Percentiles rank a stretch among this genome's conserved stretches.
Evolutionary conservation across 805 yeast genomes (phyloP).

Genomic region (Torulaspora franciscae): DNA sequence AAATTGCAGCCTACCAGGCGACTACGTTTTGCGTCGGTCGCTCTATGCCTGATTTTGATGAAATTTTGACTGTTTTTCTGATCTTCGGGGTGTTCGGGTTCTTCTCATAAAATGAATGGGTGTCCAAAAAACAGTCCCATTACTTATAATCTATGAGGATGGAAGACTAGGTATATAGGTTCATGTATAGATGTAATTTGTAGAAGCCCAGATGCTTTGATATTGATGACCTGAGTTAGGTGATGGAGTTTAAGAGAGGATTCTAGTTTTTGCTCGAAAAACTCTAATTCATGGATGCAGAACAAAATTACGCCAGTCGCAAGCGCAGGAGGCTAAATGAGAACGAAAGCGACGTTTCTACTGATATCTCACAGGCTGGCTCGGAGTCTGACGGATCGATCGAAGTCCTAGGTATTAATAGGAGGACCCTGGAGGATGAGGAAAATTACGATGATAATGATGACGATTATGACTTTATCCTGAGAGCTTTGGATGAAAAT

Average conservation of each 20-base stretch:
- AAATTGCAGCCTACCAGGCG: not conserved
- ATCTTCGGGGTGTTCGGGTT: not conserved
- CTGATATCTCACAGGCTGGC: constrained; percentile 1
- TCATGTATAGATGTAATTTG: too few relatives aligned
- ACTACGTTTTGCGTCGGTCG: not conserved
- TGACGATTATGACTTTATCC: constrained; percentile 14
- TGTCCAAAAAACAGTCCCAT: too few relatives aligned
- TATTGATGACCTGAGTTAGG: too few relatives aligned
- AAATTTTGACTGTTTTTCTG: not conserved
- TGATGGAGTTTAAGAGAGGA: too few relatives aligned
- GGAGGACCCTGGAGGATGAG: not conserved
- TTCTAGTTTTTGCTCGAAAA: too few relatives aligned
- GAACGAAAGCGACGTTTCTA: constrained; percentile 3
- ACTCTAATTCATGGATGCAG: not conserved
- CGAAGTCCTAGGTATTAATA: constrained; percentile 14
- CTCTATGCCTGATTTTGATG: not conserved
- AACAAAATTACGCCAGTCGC: constrained; percentile 6
- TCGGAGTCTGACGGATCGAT: constrained; percentile 21
- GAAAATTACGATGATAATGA: constrained; percentile 4
- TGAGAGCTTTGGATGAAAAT: constrained; percentile 11
- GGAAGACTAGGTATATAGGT: too few relatives aligned
- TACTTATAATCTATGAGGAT: too few relatives aligned
- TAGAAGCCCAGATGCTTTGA: too few relatives aligned
- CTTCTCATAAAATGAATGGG: not conserved
- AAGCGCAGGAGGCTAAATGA: constrained; percentile 9